A percentile compares a stretch with the other conserved stretches of the same genome.
Evolutionary conservation across 2,329 filamentous ascomycete genomes (phyloP).

Genomic region (Zelopaecilomyces penicillatus): DNA sequence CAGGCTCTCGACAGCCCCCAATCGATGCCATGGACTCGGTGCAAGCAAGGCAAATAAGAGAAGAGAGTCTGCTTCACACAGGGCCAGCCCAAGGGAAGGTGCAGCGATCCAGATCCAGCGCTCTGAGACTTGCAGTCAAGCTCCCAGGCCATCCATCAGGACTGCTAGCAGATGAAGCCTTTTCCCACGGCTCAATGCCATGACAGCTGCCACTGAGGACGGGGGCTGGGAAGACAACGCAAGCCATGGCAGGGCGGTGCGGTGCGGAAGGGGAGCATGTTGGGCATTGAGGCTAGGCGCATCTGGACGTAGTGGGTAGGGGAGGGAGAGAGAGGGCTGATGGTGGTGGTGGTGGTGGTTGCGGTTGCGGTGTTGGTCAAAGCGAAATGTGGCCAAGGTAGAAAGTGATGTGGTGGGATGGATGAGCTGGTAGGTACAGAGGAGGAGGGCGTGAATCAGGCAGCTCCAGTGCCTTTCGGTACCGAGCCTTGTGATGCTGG

Average conservation of each 20-base stretch:
- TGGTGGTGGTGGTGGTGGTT: not conserved
- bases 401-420: conserved; percentile 6
- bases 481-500: not conserved
- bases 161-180: not conserved
- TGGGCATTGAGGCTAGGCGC: conserved; percentile 9
- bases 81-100: not conserved
- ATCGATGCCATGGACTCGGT: conserved; percentile 10
- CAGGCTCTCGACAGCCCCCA: conserved; percentile 11
- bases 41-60: conserved; percentile 8
- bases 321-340: conserved; percentile 7
- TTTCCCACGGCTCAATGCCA: not conserved
- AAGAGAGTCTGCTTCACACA: not conserved
- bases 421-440: conserved; percentile 4
- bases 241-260: not conserved
- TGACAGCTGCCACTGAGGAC: not conserved
- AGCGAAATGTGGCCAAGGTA: conserved; percentile 8
- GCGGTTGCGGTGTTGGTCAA: conserved; percentile 10
- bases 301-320: not conserved
- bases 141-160: not conserved
- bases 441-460: conserved; percentile 14
- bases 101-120: conserved; percentile 9
- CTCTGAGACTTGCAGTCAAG: conserved; percentile 5
- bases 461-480: conserved; percentile 10
- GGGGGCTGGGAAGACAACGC: not conserved
- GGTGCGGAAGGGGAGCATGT: conserved; percentile 3